A percentile compares a stretch with the other conserved stretches of the same genome.
Conservation (phyloP, 2,329 filamentous ascomycete genomes). For the Cordyceps cicadae region DNA sequence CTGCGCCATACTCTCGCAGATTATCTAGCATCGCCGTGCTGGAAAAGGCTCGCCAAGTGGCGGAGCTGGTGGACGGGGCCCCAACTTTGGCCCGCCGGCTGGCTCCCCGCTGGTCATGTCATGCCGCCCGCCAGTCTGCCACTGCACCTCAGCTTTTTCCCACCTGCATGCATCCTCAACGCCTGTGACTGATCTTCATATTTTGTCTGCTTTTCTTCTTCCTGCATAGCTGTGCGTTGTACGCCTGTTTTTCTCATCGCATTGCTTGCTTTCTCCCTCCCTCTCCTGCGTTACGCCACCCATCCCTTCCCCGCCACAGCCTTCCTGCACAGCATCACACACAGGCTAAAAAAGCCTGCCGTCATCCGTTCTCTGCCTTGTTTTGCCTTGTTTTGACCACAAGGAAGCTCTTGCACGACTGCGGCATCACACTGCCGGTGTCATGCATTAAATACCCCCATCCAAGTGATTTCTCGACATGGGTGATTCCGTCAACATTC, state of each 20-base stretch:
- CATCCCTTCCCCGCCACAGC: not conserved
- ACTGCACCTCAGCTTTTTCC: slow-evolving; percentile 7
- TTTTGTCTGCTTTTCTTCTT: not conserved
- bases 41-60: not conserved
- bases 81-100: not conserved
- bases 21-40: not conserved
- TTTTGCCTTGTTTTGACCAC: not conserved
- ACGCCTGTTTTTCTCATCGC: not conserved
- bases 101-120: slow-evolving; percentile 10
- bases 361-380: not conserved
- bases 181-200: not conserved
- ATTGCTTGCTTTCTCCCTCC: not conserved
- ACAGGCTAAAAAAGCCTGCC: not conserved
- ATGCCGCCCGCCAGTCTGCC: not conserved
- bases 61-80: not conserved
- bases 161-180: not conserved
- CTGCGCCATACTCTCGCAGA: not conserved
- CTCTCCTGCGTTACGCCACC: slow-evolving; percentile 4
- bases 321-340: not conserved
- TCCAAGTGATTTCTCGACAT: slow-evolving; percentile 25
- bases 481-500: slow-evolving; percentile 36
- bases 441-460: slow-evolving; percentile 9
- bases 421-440: not conserved
- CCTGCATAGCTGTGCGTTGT: slow-evolving; percentile 5
- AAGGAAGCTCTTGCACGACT: not conserved